These are phyloP conservation scores for Dillenia suffruticosa DNA, from an alignment of 164 flowering plant species.

Conservation along the genomic window DNA sequence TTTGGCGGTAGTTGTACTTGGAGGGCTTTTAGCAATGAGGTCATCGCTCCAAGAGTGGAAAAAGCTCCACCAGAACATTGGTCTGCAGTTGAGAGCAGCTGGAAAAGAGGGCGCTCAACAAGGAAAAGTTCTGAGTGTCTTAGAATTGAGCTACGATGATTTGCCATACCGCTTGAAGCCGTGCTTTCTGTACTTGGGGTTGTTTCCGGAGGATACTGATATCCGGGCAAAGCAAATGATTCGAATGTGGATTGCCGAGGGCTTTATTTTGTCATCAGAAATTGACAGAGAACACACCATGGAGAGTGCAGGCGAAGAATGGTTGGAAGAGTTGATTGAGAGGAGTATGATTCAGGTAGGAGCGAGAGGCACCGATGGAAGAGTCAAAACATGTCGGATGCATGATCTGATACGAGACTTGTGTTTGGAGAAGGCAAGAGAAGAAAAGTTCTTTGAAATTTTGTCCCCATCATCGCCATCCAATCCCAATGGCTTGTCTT, in stretches of 20 bases:
- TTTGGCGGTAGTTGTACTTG: not conserved
- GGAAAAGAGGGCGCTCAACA: not conserved
- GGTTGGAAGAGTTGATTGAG: not conserved
- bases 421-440: conserved; percentile 13
- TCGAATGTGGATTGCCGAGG: not conserved
- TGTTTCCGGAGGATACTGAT: no score
- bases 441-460: conserved; percentile 13
- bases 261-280: not conserved
- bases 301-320: not conserved
- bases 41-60: not conserved
- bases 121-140: no score
- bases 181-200: no score
- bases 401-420: no score
- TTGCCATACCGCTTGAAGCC: no score
- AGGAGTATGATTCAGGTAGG: not conserved
- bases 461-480: no score
- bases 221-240: not conserved
- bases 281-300: not conserved
- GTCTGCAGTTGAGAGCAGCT: not conserved
- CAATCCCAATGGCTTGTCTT: no score
- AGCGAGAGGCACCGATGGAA: not conserved
- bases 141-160: no score
- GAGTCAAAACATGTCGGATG: not conserved
- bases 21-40: not conserved
- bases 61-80: not conserved